Evolutionary conservation across 805 yeast genomes (phyloP).

Genomic region (Candida ascalaphidarum): DNA sequence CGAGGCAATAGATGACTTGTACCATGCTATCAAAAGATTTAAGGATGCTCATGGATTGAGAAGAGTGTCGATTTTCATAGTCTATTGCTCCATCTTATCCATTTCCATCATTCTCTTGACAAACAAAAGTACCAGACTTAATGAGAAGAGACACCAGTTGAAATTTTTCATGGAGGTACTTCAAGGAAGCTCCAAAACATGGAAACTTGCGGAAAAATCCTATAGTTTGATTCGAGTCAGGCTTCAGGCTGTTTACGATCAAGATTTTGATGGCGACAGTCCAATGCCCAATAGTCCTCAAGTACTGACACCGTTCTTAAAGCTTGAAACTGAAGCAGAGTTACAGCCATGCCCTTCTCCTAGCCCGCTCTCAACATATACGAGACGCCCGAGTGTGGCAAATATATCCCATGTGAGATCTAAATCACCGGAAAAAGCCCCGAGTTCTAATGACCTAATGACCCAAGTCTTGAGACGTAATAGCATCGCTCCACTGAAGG

Average conservation of each 20-base stretch:
- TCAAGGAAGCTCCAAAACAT: conserved; percentile 33
- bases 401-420: no score
- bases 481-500: no score
- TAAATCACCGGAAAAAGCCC: no score
- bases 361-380: no score
- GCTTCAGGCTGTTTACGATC: conserved; percentile 12
- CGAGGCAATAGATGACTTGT: conserved; percentile 34
- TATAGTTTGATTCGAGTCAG: conserved; percentile 30
- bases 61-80: conserved; percentile 37
- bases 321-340: conserved; percentile 1
- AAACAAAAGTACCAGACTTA: conserved; percentile 17
- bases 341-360: no score
- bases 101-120: conserved; percentile 33
- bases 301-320: no score
- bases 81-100: conserved; percentile 39
- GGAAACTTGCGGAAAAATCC: conserved; percentile 41
- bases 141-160: conserved; percentile 18
- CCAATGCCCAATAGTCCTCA: no score
- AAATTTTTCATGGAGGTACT: conserved; percentile 33
- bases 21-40: conserved; percentile 29
- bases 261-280: no score
- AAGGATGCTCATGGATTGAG: conserved; percentile 29
- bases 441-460: no score
- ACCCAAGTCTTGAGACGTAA: no score
- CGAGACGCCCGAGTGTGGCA: no score